Conservation (phyloP, 2,329 filamentous ascomycete genomes). For the Cytospora schulzeri region DNA sequence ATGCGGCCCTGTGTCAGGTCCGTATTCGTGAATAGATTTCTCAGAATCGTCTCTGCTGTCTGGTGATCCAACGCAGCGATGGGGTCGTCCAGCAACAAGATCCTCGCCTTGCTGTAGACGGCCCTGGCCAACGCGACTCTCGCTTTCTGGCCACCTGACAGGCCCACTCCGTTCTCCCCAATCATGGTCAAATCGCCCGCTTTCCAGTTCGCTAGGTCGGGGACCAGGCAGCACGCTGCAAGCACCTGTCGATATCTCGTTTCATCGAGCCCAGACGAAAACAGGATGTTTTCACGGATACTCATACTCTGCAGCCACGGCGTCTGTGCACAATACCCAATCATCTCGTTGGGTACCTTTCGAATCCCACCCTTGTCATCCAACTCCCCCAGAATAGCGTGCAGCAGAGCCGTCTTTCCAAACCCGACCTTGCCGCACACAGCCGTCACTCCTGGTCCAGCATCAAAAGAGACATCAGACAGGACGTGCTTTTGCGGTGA, state of each 20-base stretch:
- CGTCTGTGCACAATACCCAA: slow-evolving; percentile 61
- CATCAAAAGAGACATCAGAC: slow-evolving; percentile 47
- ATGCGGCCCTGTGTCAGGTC: slow-evolving; percentile 58
- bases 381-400: slow-evolving; percentile 63
- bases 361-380: slow-evolving; percentile 62
- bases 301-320: slow-evolving; percentile 69
- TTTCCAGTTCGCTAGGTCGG: slow-evolving; percentile 58
- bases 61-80: slow-evolving; percentile 65
- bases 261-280: slow-evolving; percentile 58
- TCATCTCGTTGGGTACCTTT: slow-evolving; percentile 50
- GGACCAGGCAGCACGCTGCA: slow-evolving; percentile 59
- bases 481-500: slow-evolving; percentile 54
- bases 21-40: slow-evolving; percentile 50
- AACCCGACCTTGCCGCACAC: slow-evolving; percentile 62
- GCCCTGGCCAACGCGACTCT: slow-evolving; percentile 65
- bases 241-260: slow-evolving; percentile 60
- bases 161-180: slow-evolving; percentile 63
- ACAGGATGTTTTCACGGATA: slow-evolving; percentile 66
- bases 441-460: slow-evolving; percentile 54
- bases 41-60: slow-evolving; percentile 64
- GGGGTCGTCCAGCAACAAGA: slow-evolving; percentile 64
- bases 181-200: slow-evolving; percentile 61
- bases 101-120: slow-evolving; percentile 58
- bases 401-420: slow-evolving; percentile 63
- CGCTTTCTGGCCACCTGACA: slow-evolving; percentile 66